Percentiles rank a stretch among this genome's conserved stretches.
These are phyloP conservation scores for Bifiguratus adelaidae DNA, from an alignment of 192 early-diverging fungal species.

Conservation along the genomic window DNA sequence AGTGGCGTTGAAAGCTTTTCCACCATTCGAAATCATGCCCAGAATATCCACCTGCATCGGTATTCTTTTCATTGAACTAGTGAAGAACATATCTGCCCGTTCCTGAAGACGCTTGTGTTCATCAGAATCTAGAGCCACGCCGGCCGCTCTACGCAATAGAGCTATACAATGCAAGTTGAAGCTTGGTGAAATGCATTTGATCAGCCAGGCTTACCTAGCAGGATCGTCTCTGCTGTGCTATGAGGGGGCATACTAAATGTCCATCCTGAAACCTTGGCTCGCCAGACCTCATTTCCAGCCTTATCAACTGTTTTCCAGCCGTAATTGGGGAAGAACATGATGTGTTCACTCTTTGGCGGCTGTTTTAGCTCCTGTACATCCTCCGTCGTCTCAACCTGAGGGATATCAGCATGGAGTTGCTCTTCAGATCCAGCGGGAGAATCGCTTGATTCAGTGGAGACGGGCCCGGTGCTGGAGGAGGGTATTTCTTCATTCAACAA, in stretches of 20 bases:
- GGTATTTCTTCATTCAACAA: no score
- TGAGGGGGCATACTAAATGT: constrained; percentile 9
- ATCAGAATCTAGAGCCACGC: constrained; percentile 13
- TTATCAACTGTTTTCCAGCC: constrained; percentile 3
- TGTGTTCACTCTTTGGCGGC: constrained; percentile 1
- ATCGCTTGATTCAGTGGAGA: no score
- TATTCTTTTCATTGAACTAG: constrained; percentile 5
- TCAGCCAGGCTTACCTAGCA: constrained; percentile 7
- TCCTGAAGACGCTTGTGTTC: constrained; percentile 6
- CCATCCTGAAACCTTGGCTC: constrained; percentile 12
- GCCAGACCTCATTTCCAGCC: constrained; percentile 5
- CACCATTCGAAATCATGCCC: no score
- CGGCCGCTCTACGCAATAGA: not conserved
- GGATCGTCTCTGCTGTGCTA: constrained; percentile 6
- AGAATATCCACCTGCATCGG: constrained; percentile 7
- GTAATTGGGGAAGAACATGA: constrained; percentile 20
- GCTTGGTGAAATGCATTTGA: not conserved
- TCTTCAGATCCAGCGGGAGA: no score
- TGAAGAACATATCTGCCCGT: constrained; percentile 11
- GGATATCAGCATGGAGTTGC: no score
- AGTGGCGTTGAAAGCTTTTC: no score
- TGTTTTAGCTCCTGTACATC: no score
- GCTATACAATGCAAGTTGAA: not conserved
- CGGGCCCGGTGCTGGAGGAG: no score
- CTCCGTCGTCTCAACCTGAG: no score